These are phyloP conservation scores for Linnemannia hyalina DNA, from an alignment of 192 early-diverging fungal genomes.

Conservation along the genomic window DNA sequence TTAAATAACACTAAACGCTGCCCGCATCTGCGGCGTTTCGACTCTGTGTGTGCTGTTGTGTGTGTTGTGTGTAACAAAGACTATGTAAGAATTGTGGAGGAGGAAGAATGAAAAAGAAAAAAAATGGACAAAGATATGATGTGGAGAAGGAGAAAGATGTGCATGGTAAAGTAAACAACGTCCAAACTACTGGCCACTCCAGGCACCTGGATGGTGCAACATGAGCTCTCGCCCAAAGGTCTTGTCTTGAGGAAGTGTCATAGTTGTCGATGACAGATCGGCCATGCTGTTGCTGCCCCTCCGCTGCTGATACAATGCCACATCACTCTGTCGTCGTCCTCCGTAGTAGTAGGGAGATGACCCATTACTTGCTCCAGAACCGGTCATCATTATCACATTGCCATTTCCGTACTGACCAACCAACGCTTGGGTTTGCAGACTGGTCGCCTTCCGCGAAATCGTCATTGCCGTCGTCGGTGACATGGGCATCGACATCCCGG, in stretches of 20 bases:
- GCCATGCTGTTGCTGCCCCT: background rate
- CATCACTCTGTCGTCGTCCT: background rate
- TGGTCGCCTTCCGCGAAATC: background rate
- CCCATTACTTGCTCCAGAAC: background rate
- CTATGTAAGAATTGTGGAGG: conserved; percentile 3
- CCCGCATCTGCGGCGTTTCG: background rate
- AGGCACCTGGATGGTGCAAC: background rate
- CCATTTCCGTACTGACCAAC: conserved; percentile 5
- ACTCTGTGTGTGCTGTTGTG: background rate
- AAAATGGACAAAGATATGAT: background rate
- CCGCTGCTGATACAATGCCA: background rate
- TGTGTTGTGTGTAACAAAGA: conserved; percentile 2
- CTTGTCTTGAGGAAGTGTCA: background rate
- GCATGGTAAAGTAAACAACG: background rate
- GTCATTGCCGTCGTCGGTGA: background rate
- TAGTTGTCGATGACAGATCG: background rate
- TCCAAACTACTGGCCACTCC: background rate
- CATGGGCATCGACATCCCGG: background rate
- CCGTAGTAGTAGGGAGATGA: background rate
- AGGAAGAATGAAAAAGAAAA: background rate
- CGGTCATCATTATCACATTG: background rate
- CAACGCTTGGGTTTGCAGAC: background rate
- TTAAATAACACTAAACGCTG: background rate
- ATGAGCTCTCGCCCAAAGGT: background rate
- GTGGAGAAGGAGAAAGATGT: background rate